Evolutionary conservation across 1,284 basidiomycete genomes (phyloP), one percentile per base, ranked within the genome.

Genomic region (Fomitiporia mediterranea): DNA sequence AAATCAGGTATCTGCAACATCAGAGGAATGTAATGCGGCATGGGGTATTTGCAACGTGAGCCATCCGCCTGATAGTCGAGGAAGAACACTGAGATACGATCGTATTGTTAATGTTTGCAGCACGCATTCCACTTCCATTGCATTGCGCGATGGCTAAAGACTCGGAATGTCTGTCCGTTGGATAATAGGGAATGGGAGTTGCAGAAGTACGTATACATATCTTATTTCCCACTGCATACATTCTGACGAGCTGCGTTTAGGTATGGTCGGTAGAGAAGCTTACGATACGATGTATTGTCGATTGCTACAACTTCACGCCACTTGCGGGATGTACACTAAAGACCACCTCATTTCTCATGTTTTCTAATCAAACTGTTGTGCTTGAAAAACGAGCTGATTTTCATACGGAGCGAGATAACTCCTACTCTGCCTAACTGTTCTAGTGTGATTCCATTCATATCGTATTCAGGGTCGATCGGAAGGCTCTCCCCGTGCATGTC

Each of bases 121-220:
- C 96, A 99, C 70, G 96, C 96, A 3, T 99, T 99, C 82, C 96
- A 99, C 75, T 99, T 99, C 76, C 96, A 99, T 73, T 99, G 96
- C 73, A 99, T 99, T 69, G 97, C 95, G 19, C 86, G 97, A 52
- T 99, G 97, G 97, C 81, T 99, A 64, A 99, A 99, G 81, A 98
- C 97, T 17, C 84, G 97, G 64, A 97, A 98, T 73, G 97, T 99
- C 44, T 99, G 97, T 71, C 97, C 96, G 2, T 76, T 99, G 57
- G 97, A 99, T 74, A 99, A 99, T 74, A 83, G 91, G 68, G 91
- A 94, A 68, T 94, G 94, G 92, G 93, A 94, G 68, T 73, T 93
- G 66, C 93, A 96, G 74, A 94, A 94, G 89, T 94, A 72, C 62
- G 87, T 77, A 17, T 8, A 15, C 25, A 32, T 32, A n/a, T 9